phyloP scores from a whole-genome alignment of 1,284 basidiomycete species.

The Ustanciosporium gigantosporum region DNA sequence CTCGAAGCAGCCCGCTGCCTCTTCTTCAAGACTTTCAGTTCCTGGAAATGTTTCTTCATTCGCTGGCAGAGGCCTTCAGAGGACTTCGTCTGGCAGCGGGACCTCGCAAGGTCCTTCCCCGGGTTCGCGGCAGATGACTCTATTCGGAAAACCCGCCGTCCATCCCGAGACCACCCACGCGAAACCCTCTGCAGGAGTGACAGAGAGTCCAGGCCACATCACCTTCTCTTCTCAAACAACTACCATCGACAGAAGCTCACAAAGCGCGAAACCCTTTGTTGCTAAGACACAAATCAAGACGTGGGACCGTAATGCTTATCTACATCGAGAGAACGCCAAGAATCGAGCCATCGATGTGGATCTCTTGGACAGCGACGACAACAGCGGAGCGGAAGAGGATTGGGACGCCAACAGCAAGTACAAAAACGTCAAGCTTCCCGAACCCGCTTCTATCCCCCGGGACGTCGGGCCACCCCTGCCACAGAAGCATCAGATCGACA shows the following conservation, averaged over 20 bases:
- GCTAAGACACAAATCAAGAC: conserved; percentile 12
- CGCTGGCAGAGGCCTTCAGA: no score
- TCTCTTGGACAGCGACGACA: conserved; percentile 4
- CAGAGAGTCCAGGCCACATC: conserved; percentile 26
- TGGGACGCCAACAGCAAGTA: conserved; percentile 22
- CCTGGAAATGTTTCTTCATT: no score
- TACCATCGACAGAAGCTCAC: neutral
- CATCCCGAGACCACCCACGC: conserved; percentile 1
- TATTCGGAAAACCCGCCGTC: conserved; percentile 23
- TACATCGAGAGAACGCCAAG: conserved; percentile 29
- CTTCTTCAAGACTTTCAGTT: no score
- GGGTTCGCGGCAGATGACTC: conserved; percentile 19
- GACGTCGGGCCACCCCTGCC: no score
- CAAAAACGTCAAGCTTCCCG: conserved; percentile 2
- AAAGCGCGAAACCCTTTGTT: neutral
- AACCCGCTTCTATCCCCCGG: conserved; percentile 4
- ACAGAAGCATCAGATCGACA: conserved; percentile 66
- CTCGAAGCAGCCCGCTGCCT: no score
- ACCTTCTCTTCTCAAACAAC: conserved; percentile 28
- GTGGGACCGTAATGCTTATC: conserved; percentile 40
- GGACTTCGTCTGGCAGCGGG: no score
- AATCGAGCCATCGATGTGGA: conserved; percentile 25
- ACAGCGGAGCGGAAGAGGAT: conserved; percentile 3
- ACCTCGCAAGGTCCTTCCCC: no score
- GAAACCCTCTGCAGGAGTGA: conserved; percentile 9